phyloP scores from a whole-genome alignment of 495 filamentous ascomycete genomes.

The Barbatosphaeria neglecta region DNA sequence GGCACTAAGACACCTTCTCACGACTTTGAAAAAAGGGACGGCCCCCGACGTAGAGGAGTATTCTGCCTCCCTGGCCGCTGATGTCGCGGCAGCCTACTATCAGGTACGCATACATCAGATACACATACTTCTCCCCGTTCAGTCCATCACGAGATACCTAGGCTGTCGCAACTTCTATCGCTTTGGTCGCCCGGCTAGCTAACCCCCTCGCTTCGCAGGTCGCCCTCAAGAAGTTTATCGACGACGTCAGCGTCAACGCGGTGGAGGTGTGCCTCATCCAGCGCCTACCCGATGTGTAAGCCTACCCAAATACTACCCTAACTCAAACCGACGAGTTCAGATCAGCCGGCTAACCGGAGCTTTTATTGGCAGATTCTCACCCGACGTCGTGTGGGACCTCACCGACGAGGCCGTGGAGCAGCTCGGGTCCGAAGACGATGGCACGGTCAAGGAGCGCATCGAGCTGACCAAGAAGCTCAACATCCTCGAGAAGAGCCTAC shows the following conservation, averaged over 20 bases:
- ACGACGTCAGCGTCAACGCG: constrained; percentile 42
- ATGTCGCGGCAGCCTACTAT: constrained; percentile 6
- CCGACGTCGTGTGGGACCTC: constrained; percentile 13
- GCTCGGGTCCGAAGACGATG: constrained; percentile 13
- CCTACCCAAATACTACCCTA: neutral
- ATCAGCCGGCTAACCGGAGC: too few species aligned
- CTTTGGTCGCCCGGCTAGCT: constrained; percentile 6
- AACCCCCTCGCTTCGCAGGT: constrained; percentile 24
- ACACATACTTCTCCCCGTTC: neutral
- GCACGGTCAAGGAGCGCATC: constrained; percentile 11
- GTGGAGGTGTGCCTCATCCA: constrained; percentile 40
- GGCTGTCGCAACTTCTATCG: too few species aligned
- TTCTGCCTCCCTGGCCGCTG: neutral
- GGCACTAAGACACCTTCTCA: neutral
- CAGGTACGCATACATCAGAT: neutral
- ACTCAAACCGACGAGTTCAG: too few species aligned
- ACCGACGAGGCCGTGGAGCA: constrained; percentile 6
- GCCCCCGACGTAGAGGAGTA: constrained; percentile 6
- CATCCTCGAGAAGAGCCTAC: constrained; percentile 9
- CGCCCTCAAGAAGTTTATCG: constrained; percentile 40
- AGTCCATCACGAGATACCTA: too few species aligned
- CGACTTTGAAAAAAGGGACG: constrained; percentile 2
- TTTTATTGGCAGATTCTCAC: constrained; percentile 11
- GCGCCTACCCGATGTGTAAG: neutral
- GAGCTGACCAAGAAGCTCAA: constrained; percentile 8